Evolutionary conservation across 176 grass and related monocot genomes (phyloP), one percentile per base, ranked within the genome.

Genomic region (Lolium perenne): DNA sequence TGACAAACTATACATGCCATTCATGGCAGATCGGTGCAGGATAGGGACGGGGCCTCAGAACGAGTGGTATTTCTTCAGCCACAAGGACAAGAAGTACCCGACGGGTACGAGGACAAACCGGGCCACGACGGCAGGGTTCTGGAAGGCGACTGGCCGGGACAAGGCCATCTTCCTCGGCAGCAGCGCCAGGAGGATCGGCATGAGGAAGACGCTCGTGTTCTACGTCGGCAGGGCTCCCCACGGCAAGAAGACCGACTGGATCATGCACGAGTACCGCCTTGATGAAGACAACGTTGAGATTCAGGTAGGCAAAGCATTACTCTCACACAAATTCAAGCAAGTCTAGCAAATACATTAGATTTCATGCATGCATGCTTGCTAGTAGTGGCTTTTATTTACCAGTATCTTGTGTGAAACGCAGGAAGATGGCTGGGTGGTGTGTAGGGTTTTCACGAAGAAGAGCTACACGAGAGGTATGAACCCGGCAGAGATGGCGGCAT

Each of bases 371-470:
- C 51, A 17, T 16, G 5, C 6, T 10, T 50, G 48, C 11, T 50
- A 50, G 8, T 26, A 72, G 32, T 35, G 32, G 4, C 12, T 21
- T 74, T 74, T 45, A 3, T 32, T 76, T 64, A 65, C 57, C 23
- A 23, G 41, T 21, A 73, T 91, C 16, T 60, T 60, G 63, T 84
- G 73, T 87, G 62, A 32, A 84, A 77, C 94, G 80, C 87, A 99
- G 97, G 97, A 94, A 86, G 97, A 99, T 84, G 97, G 94, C 55
- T 99, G 97, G 97, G 97, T 99, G 53, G 97, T 99, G 40, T 99
- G 97, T 89, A 95, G 94, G 78, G 92, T 94, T 85, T 99, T 96
- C 92, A 95, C 92, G 76, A 99, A 99, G 90, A 99, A 96, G 84
- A 96, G 66, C 87, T 87, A 91, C 63, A 92, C 92, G 67, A 86